Base-by-base conservation (phyloP, 179 eudicot species). In the Spergularia azorica region DNA sequence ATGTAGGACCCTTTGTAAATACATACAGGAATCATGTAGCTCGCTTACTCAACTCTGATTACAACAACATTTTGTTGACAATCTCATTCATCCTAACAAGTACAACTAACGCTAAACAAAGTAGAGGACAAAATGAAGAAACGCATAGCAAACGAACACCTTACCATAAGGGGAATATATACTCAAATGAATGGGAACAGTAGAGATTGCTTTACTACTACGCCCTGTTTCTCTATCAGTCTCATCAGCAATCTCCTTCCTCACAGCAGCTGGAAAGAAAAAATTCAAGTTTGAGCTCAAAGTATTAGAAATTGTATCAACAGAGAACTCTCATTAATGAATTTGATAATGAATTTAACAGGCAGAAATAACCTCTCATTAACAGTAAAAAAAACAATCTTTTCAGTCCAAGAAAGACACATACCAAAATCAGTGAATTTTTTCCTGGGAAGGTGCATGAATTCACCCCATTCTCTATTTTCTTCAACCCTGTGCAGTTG, bases 161-260 rank as follows among this genome's bases (percentile, higher is more conserved):
- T 89, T 76, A 96, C 99, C 98, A 78, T 79, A 70, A 14, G 97
- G 98, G n/a, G 98, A 96, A 83, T 88, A 90, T 80, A 96, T 96
- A 70, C 99, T 96, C 60, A 96, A 89, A 86, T 96, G 93, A 66
- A 96, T 96, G 52, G 99, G 99, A 76, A 96, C 99, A 78, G 81
- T 84, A 16, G 99, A 96, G 82, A 96, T 96, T 76, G 79, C 86
- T 82, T 89, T 26, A 26, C 32, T 96, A 38, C 83, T 43, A 32
- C 94, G 96, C 55, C 99, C 99, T 18, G 99, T 96, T 86, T 94
- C 98, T 76, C 99, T 83, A 87, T 96, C 99, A 75, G 99, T 96
- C 80, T 96, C 99, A 81, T 96, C 99, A 77, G 92, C 78, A 63
- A 96, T 96, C 85, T 96, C 99, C 88, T 90, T 92, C 80, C 99